Conservation (phyloP, 495 filamentous ascomycete genomes). For the Niebla homalea region DNA sequence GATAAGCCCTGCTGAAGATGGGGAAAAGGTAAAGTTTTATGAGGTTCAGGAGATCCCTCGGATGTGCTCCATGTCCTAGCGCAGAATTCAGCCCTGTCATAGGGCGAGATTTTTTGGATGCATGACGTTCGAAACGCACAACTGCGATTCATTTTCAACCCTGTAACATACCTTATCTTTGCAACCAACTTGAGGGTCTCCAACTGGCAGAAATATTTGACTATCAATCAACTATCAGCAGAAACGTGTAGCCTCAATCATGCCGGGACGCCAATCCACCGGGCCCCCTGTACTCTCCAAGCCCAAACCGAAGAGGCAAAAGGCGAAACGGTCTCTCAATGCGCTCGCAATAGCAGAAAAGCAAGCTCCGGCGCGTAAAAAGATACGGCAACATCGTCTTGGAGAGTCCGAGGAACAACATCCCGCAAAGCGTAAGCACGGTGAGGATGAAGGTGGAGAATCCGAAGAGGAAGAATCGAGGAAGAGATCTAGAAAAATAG, state of each 20-base stretch:
- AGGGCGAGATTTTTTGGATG: slow-evolving; percentile 3
- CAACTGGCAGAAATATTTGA: too few species aligned
- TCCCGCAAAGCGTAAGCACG: slow-evolving; percentile 31
- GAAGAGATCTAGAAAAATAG: slow-evolving; percentile 30
- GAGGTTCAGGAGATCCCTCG: neutral
- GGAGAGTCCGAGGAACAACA: slow-evolving; percentile 39
- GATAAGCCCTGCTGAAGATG: neutral
- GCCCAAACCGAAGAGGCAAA: slow-evolving; percentile 31
- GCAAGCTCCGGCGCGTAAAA: slow-evolving; percentile 36
- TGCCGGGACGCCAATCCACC: slow-evolving; percentile 60
- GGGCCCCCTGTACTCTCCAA: slow-evolving; percentile 29
- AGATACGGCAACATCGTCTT: slow-evolving; percentile 42
- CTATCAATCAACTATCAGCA: neutral
- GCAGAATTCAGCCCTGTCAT: slow-evolving; percentile 8
- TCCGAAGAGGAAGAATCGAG: slow-evolving; percentile 29
- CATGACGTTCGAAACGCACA: slow-evolving; percentile 2
- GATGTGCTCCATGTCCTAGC: neutral
- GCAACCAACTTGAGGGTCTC: too few species aligned
- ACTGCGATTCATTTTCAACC: neutral
- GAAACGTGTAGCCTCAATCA: slow-evolving; percentile 21
- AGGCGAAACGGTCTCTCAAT: slow-evolving; percentile 51
- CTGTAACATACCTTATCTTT: neutral
- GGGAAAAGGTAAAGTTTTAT: neutral
- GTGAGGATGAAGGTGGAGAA: slow-evolving; percentile 32
- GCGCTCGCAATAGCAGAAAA: slow-evolving; percentile 74